Evolutionary conservation across 768 basidiomycete species (phyloP).

Genomic region (Phallus indusiatus): DNA sequence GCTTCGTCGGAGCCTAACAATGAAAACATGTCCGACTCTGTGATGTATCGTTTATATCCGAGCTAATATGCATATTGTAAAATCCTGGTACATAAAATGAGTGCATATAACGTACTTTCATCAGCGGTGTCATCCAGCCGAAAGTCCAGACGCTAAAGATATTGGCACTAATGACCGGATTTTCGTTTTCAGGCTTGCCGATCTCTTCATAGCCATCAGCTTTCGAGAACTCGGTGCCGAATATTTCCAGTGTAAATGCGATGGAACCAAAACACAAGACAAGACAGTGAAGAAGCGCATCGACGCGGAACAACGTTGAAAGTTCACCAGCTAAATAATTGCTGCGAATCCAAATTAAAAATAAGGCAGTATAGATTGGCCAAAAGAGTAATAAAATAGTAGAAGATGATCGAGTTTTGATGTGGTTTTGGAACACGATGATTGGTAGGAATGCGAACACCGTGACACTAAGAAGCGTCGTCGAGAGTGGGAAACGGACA

Average conservation of each 20-base stretch:
- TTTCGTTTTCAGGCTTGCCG: conserved; percentile 34
- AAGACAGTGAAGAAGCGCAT: conserved; percentile 28
- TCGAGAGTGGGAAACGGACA: conserved; percentile 35
- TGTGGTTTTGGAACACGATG: conserved; percentile 62
- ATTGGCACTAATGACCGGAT: conserved; percentile 67
- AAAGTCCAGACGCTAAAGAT: conserved; percentile 79
- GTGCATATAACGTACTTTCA: conserved; percentile 27
- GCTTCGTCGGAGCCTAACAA: conserved; percentile 63
- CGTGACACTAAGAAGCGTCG: conserved; percentile 49
- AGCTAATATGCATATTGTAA: conserved; percentile 22
- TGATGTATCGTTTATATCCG: conserved; percentile 56
- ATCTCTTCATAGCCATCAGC: conserved; percentile 21
- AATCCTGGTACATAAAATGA: neutral
- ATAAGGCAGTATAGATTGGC: conserved; percentile 49
- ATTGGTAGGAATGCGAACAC: conserved; percentile 37
- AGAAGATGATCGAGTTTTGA: conserved; percentile 59
- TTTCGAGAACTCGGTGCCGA: conserved; percentile 49
- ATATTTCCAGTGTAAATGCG: conserved; percentile 56
- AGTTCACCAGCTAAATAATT: conserved; percentile 19
- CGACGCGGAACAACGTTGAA: conserved; percentile 21
- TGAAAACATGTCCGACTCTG: conserved; percentile 78
- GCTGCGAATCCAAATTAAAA: conserved; percentile 56
- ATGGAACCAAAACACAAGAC: conserved; percentile 37
- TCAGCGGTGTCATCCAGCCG: conserved; percentile 74
- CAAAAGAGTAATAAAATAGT: conserved; percentile 72